Evolutionary conservation across 352 stramenopile species (phyloP).

Genomic region (Pythium biforme): DNA sequence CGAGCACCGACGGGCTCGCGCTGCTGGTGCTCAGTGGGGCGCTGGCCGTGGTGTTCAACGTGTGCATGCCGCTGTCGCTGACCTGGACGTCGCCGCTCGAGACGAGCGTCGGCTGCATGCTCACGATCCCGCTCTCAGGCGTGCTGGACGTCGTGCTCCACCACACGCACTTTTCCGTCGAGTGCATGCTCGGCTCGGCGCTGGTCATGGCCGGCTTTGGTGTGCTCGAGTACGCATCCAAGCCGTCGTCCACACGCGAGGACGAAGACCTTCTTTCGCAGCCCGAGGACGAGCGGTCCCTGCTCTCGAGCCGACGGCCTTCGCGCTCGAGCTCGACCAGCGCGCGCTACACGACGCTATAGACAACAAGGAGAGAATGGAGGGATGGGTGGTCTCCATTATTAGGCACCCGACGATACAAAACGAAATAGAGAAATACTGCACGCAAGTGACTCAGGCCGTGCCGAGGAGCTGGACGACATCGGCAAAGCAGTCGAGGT

Average conservation of each 20-base stretch:
- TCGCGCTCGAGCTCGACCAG: background rate
- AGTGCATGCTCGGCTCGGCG: slow-evolving; percentile 45
- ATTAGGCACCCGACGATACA: background rate
- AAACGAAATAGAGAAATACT: slow-evolving; percentile 3
- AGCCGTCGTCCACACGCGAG: background rate
- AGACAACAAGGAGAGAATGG: background rate
- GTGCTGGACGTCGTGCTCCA: slow-evolving; percentile 47
- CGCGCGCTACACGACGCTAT: slow-evolving; percentile 9
- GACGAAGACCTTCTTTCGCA: background rate
- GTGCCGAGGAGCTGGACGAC: background rate
- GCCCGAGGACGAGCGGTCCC: slow-evolving; percentile 13
- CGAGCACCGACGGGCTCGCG: slow-evolving; percentile 33
- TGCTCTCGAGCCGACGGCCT: background rate
- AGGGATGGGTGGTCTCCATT: background rate
- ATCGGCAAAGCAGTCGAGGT: slow-evolving; percentile 6
- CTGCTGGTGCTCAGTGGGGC: slow-evolving; percentile 38
- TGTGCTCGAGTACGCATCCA: slow-evolving; percentile 24
- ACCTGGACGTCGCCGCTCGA: slow-evolving; percentile 57
- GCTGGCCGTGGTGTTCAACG: slow-evolving; percentile 38
- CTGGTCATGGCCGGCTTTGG: slow-evolving; percentile 56
- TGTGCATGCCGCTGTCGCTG: slow-evolving; percentile 43
- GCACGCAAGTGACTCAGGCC: too few relatives aligned
- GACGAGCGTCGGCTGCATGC: slow-evolving; percentile 57
- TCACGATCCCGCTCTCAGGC: slow-evolving; percentile 53
- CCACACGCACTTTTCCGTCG: slow-evolving; percentile 42